These are phyloP conservation scores for Diaporthe eres DNA, from an alignment of 2,329 filamentous ascomycete genomes.

Conservation along the genomic window DNA sequence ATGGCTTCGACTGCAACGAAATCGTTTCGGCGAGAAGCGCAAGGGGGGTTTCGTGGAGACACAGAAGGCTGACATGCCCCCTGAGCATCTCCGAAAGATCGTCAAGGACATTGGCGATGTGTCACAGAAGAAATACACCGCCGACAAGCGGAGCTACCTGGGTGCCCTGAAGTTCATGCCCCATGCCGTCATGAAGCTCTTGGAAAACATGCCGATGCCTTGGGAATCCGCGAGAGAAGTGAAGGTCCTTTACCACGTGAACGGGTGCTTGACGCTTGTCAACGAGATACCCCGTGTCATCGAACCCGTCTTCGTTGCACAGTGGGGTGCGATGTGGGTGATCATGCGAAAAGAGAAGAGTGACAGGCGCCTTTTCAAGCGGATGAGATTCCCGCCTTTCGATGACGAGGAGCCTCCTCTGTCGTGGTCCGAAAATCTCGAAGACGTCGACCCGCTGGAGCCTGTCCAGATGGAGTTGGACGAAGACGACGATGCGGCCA, in stretches of 20 bases:
- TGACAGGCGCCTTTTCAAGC: conserved; percentile 94
- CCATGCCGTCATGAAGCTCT: conserved; percentile 93
- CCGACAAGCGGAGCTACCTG: conserved; percentile 97
- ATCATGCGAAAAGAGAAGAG: conserved; percentile 98
- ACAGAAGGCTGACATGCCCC: conserved; percentile 98
- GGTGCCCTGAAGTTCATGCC: conserved; percentile 99
- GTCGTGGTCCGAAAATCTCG: conserved; percentile 98
- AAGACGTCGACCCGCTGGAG: conserved; percentile 96
- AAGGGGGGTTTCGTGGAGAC: conserved; percentile 97
- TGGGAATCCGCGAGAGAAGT: conserved; percentile 98
- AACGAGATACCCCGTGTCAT: conserved; percentile 98
- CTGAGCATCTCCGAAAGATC: conserved; percentile 97
- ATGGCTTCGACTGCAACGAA: conserved; percentile 93
- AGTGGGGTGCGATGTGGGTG: conserved; percentile 99
- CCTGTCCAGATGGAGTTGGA: conserved; percentile 99
- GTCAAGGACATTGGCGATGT: conserved; percentile 99
- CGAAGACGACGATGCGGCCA: conserved; percentile 89
- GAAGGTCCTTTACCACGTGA: conserved; percentile 98
- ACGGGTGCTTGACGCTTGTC: conserved; percentile 95
- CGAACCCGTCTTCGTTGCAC: conserved; percentile 96
- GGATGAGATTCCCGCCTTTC: conserved; percentile 98
- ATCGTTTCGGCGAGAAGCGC: conserved; percentile 95
- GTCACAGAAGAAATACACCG: conserved; percentile 99
- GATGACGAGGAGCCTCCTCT: conserved; percentile 98
- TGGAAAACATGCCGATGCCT: conserved; percentile 99